Evolutionary conservation across 352 stramenopile genomes (phyloP).

Genomic region (Phytophthora multivora): DNA sequence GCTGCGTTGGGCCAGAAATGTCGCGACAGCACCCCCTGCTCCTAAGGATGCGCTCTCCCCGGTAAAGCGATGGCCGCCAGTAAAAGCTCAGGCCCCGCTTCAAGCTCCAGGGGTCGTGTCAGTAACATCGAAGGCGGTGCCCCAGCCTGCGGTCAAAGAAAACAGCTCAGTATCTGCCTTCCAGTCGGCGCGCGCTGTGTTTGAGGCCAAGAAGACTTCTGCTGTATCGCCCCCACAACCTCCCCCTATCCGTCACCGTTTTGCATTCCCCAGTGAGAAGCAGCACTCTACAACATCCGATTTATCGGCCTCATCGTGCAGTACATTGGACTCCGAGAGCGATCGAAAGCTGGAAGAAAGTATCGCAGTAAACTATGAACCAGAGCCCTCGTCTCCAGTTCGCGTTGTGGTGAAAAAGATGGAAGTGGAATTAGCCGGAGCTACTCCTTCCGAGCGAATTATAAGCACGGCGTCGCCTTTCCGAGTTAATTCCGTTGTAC

Average conservation of each 20-base stretch:
- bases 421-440: conserved; percentile 2
- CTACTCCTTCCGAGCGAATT: neutral
- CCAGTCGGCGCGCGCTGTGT: conserved; percentile 32
- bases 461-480: neutral
- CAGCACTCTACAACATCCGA: conserved; percentile 3
- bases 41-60: conserved; percentile 5
- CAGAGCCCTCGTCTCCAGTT: neutral
- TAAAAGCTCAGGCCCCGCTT: neutral
- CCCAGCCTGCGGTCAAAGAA: neutral
- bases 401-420: conserved; percentile 8
- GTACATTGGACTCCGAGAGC: conserved; percentile 26
- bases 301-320: conserved; percentile 29
- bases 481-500: neutral
- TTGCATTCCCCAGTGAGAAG: conserved; percentile 14
- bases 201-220: conserved; percentile 29
- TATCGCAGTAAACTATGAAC: neutral
- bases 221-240: neutral
- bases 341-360: conserved; percentile 22
- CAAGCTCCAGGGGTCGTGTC: conserved; percentile 1
- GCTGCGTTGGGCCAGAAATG: conserved; percentile 27
- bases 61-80: conserved; percentile 15
- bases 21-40: neutral
- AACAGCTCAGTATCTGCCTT: conserved; percentile 18
- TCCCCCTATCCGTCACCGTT: conserved; percentile 10
- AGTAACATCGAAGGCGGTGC: neutral